Evolutionary conservation across 1,284 basidiomycete species (phyloP), one percentile per base, ranked within the genome.

Genomic region (Spongispora temasekensis): DNA sequence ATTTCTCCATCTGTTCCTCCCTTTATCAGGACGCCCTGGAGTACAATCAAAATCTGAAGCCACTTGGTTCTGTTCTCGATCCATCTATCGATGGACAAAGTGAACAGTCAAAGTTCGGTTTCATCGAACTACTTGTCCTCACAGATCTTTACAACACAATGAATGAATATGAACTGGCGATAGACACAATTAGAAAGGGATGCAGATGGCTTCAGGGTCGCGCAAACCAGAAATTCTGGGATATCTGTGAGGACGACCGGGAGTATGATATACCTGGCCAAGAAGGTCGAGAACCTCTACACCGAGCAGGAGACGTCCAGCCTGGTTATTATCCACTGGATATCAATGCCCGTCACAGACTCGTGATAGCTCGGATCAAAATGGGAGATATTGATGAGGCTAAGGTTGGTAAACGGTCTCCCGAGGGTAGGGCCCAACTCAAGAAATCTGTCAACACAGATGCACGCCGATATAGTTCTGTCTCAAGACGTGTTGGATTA

Each of bases 201-300:
- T 89, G 87, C 55, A 78, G 97, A 52, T 98, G 96, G 96, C 76
- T 98, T 13, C 94, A 97, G 72, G 93, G 94, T 0, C 79, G 96
- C 35, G 79, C 77, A n/a, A 77, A 81, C 34, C 87, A 92, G 71
- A 83, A 79, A 58, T 88, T 89, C 58, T 97, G 95, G 94, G 93
- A 95, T 65, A 74, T 84, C 25, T 85, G 88, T 58, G 83, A 86
- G 37, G 97, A 97, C 71, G 95, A 98, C 72, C 79, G 95, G 58
- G 96, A 98, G 75, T 97, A 67, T 37, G 79, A 83, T 19, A 64
- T 76, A 56, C 77, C 60, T 40, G 51, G 53, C 15, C 63, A 66
- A 57, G 84, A 59, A 25, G 60, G 61, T 21, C 30, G 7, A 1
- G 64, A 65, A 15, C 35, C 53, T 12, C n/a, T 60, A 5, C 64